phyloP scores from a whole-genome alignment of 2,329 filamentous ascomycete genomes.

The Ceratocystis smalleyi region DNA sequence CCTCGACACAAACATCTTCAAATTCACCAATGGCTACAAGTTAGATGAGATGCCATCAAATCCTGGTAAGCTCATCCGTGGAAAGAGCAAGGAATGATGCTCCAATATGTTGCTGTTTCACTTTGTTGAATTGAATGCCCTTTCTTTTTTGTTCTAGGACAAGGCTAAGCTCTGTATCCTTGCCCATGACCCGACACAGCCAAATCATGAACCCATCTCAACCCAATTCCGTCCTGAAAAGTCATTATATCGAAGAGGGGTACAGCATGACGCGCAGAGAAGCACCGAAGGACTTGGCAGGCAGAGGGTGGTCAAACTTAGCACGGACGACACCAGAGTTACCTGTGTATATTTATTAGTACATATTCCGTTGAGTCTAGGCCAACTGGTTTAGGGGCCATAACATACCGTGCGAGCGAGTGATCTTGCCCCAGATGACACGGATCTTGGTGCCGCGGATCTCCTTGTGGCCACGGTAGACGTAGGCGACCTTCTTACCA shows the following conservation, averaged over 20 bases:
- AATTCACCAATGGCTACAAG: too few species aligned
- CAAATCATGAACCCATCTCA: conserved; percentile 47
- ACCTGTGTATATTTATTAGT: conserved; percentile 35
- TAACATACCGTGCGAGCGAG: conserved; percentile 72
- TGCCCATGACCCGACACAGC: conserved; percentile 42
- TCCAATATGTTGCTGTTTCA: conserved; percentile 16
- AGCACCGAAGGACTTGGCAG: conserved; percentile 90
- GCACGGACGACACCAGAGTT: conserved; percentile 97
- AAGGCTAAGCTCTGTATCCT: conserved; percentile 39
- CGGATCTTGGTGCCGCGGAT: conserved; percentile 96
- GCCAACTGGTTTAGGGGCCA: not conserved
- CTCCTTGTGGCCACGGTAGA: conserved; percentile 92
- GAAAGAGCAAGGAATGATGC: not conserved
- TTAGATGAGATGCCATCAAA: not conserved
- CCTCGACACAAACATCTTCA: too few species aligned
- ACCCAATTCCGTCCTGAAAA: conserved; percentile 43
- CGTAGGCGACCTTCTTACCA: conserved; percentile 97
- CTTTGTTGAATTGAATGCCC: conserved; percentile 17
- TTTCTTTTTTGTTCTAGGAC: conserved; percentile 36
- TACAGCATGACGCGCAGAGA: conserved; percentile 96
- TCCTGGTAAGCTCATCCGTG: not conserved
- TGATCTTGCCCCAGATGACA: conserved; percentile 98
- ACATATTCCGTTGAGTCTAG: not conserved
- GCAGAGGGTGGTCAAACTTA: conserved; percentile 93
- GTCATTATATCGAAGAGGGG: conserved; percentile 83